Base-by-base conservation (phyloP, 23 red algal genomes). In the Cyanidioschyzon merolae region DNA sequence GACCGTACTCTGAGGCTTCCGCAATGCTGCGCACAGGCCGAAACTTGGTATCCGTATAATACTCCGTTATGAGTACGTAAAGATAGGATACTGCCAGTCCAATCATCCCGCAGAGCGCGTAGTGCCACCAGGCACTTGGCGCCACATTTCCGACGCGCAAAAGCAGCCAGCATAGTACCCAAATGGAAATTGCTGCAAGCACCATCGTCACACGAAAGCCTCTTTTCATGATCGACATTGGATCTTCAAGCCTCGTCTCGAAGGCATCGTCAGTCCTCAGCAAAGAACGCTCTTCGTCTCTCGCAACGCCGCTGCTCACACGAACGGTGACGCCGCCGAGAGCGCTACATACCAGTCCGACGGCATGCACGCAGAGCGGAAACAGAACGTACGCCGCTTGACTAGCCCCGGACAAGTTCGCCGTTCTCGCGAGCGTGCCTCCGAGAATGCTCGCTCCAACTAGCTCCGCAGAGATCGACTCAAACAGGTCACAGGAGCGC, bases 371-470 rank as follows among this genome's bases (percentile, higher is more conserved):
- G 54, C 58, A 57, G 31, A 83, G 59, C 29, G 80, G 80, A 75
- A 83, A 83, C 24, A 83, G 2, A 16, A 83, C 45, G 34, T 83
- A 83, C 1, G 59, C 34, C 31, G 67, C 57, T 1, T 59, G 50
- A 58, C 35, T 16, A 1, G 24, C 26, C 1, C 26, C 26, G 50
- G 1, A 0, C 27, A 39, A 37, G 7, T 25, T 1, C 59, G 59
- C 38, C 32, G 39, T 54, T 2, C 37, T 39, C 12, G 88, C 82
- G 2, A 90, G 82, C 58, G 82, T 75, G 2, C 76, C 74, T 29
- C 88, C 88, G 2, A 90, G 76, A 68, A 90, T 85, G 34, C 75
- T 83, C 1, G 88, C 79, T 2, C 76, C 88, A 16, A 89, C 80
- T 31, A 89, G 38, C 1, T 38, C 39, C 39, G 41, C 79, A 7